These are phyloP conservation scores for Fusarium piperis DNA, from an alignment of 2,329 filamentous ascomycete genomes.

Conservation along the genomic window DNA sequence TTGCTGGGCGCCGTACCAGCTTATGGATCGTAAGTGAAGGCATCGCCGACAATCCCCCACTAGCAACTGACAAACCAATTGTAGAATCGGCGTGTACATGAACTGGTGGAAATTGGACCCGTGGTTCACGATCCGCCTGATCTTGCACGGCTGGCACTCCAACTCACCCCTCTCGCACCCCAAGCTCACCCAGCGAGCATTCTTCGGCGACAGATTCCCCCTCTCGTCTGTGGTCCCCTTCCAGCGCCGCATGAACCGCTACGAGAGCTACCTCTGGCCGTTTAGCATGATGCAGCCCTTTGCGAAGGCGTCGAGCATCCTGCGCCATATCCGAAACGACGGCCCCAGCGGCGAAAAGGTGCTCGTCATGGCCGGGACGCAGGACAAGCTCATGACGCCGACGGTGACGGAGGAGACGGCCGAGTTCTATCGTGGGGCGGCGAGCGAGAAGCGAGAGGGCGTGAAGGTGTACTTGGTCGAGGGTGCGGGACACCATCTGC, in stretches of 20 bases:
- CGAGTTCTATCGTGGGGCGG: conserved; percentile 37
- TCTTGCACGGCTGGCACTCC: conserved; percentile 59
- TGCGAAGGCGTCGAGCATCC: conserved; percentile 51
- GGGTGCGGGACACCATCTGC: conserved; percentile 61
- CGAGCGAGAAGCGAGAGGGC: conserved; percentile 37
- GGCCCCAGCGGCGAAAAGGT: conserved; percentile 40
- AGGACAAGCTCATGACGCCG: conserved; percentile 54
- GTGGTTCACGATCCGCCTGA: conserved; percentile 57
- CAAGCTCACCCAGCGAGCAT: conserved; percentile 57
- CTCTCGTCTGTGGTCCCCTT: conserved; percentile 53
- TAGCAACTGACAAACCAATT: conserved; percentile 1
- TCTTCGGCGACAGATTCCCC: conserved; percentile 59
- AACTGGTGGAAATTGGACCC: conserved; percentile 60
- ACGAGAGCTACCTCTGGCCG: conserved; percentile 64
- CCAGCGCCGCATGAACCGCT: conserved; percentile 55
- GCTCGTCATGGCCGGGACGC: conserved; percentile 51
- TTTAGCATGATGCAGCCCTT: conserved; percentile 58
- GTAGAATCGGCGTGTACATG: conserved; percentile 55
- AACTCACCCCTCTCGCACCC: conserved; percentile 63
- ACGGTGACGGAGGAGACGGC: conserved; percentile 52
- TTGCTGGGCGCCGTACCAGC: conserved; percentile 59
- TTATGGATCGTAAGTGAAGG: conserved; percentile 46
- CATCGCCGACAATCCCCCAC: not conserved
- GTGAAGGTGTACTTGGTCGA: conserved; percentile 55
- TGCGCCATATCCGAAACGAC: conserved; percentile 48